A percentile compares a stretch with the other conserved stretches of the same genome.
phyloP scores from a whole-genome alignment of 805 yeast genomes.

The Debaryomyces maramus region DNA sequence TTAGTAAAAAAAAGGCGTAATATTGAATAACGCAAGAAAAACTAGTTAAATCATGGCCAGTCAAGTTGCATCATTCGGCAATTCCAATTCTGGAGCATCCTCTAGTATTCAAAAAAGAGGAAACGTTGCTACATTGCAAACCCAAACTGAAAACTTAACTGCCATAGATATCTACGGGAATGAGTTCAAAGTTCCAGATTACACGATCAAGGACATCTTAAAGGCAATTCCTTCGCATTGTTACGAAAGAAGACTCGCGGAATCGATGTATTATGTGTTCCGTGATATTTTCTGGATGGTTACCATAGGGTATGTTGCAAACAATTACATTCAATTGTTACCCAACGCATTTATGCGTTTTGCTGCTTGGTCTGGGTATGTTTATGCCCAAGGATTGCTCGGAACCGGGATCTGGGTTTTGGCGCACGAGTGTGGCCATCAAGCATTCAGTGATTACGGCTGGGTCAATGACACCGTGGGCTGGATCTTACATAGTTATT shows the following conservation, averaged over 20 bases:
- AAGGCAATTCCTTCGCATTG: slow-evolving; percentile 72
- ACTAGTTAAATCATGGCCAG: slow-evolving; percentile 9
- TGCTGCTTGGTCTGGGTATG: slow-evolving; percentile 58
- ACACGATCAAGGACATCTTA: slow-evolving; percentile 71
- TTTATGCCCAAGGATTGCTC: slow-evolving; percentile 59
- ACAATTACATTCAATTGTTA: slow-evolving; percentile 52
- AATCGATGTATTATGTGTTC: slow-evolving; percentile 62
- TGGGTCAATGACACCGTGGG: slow-evolving; percentile 77
- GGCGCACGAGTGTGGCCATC: slow-evolving; percentile 93
- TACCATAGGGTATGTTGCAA: slow-evolving; percentile 53
- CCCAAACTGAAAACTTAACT: slow-evolving; percentile 30
- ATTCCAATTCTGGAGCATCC: background rate
- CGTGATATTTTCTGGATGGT: slow-evolving; percentile 59
- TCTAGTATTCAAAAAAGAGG: slow-evolving; percentile 27
- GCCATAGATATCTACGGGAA: slow-evolving; percentile 65
- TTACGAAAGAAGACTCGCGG: slow-evolving; percentile 58
- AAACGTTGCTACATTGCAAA: slow-evolving; percentile 41
- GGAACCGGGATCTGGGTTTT: slow-evolving; percentile 81
- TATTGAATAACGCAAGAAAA: too few species aligned
- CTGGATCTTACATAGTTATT: slow-evolving; percentile 77
- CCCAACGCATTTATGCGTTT: slow-evolving; percentile 47
- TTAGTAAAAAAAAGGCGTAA: too few species aligned
- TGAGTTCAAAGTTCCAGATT: slow-evolving; percentile 71
- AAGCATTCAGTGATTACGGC: slow-evolving; percentile 74
- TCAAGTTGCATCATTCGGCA: slow-evolving; percentile 5